These are phyloP conservation scores for Epicoccum nigrum DNA, from an alignment of 2,329 filamentous ascomycete genomes.

Conservation along the genomic window DNA sequence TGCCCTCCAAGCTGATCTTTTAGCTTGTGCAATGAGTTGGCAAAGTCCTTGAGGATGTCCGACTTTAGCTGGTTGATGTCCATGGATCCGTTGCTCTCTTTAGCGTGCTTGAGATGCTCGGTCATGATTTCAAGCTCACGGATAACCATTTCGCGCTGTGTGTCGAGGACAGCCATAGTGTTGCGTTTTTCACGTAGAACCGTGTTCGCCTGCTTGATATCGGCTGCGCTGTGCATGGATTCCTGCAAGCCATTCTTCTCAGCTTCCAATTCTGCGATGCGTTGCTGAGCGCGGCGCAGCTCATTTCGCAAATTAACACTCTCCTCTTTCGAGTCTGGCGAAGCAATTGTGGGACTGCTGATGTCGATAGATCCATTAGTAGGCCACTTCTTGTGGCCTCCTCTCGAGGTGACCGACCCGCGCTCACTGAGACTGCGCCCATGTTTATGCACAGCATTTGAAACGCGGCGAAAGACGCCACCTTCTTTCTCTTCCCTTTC, in stretches of 20 bases:
- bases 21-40: slow-evolving; percentile 67
- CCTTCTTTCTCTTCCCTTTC: slow-evolving; percentile 57
- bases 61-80: slow-evolving; percentile 75
- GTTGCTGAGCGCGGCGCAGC: slow-evolving; percentile 79
- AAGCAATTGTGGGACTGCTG: slow-evolving; percentile 72
- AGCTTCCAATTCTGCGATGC: slow-evolving; percentile 84
- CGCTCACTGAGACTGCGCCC: slow-evolving; percentile 82
- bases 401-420: slow-evolving; percentile 45
- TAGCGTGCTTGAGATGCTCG: slow-evolving; percentile 84
- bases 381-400: slow-evolving; percentile 49
- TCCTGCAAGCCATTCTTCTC: slow-evolving; percentile 66
- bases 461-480: slow-evolving; percentile 79
- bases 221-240: slow-evolving; percentile 62
- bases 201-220: slow-evolving; percentile 79
- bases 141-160: slow-evolving; percentile 93
- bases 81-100: slow-evolving; percentile 76
- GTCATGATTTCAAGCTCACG: slow-evolving; percentile 88
- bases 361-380: slow-evolving; percentile 59
- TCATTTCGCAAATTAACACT: slow-evolving; percentile 66
- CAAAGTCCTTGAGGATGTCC: slow-evolving; percentile 67
- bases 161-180: slow-evolving; percentile 92
- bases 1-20: slow-evolving; percentile 78
- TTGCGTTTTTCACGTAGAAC: slow-evolving; percentile 92
- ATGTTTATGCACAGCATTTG: slow-evolving; percentile 85
- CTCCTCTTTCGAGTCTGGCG: slow-evolving; percentile 57